phyloP scores from a whole-genome alignment of 176 grass and related monocot genomes.

The Carex pumila region DNA sequence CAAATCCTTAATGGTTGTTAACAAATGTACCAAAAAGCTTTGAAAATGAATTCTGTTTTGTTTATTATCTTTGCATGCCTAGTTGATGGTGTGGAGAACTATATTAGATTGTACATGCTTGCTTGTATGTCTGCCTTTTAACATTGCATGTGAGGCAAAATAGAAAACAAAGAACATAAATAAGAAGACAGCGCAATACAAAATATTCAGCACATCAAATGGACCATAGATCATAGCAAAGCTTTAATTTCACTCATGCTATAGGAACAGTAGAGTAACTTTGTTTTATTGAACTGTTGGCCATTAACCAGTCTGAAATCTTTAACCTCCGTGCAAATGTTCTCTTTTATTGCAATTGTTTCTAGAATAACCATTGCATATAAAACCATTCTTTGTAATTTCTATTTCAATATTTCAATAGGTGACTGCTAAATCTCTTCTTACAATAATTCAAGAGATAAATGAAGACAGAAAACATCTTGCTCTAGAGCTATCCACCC shows the following conservation, averaged over 20 bases:
- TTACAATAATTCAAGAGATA: slow-evolving; percentile 49
- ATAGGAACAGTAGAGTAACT: neutral
- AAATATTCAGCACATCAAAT: neutral
- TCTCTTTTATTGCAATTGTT: neutral
- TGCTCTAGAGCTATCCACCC: slow-evolving; percentile 54
- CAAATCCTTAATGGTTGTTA: neutral
- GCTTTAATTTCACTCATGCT: neutral
- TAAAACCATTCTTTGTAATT: neutral
- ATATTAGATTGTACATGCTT: neutral
- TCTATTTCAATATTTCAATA: neutral
- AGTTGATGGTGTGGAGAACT: neutral
- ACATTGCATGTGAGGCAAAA: neutral
- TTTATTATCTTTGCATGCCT: neutral
- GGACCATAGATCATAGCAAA: neutral
- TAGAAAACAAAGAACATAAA: neutral
- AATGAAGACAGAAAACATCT: slow-evolving; percentile 62
- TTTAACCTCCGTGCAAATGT: neutral
- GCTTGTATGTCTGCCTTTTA: neutral
- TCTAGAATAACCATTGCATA: neutral
- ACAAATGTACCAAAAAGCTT: slow-evolving; percentile 12
- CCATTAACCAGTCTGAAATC: neutral
- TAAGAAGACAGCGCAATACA: neutral
- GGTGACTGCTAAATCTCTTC: slow-evolving; percentile 16
- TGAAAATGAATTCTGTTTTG: neutral
- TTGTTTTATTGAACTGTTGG: neutral